Conservation (phyloP, 2,329 filamentous ascomycete species). For the Penicillium nordicum region DNA sequence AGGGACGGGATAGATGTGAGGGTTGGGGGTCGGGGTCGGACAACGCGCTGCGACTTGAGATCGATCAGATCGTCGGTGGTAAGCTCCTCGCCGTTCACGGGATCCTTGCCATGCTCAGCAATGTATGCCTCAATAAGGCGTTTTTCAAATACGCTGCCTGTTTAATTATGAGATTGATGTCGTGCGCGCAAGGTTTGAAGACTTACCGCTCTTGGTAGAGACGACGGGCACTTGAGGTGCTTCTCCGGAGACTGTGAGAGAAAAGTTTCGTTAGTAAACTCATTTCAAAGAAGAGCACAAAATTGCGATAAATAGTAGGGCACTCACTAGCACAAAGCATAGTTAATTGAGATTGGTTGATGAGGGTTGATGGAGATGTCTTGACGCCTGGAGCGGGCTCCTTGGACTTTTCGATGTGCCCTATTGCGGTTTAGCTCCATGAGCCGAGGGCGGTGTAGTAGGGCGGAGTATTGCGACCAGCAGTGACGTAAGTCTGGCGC, state of each 20-base stretch:
- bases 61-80: slow-evolving; percentile 80
- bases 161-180: slow-evolving; percentile 27
- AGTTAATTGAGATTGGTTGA: slow-evolving; percentile 24
- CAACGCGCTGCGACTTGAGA: slow-evolving; percentile 76
- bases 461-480: background rate
- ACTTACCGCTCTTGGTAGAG: slow-evolving; percentile 86
- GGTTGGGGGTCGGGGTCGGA: slow-evolving; percentile 84
- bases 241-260: slow-evolving; percentile 79
- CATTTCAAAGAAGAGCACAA: background rate
- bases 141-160: slow-evolving; percentile 89
- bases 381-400: slow-evolving; percentile 32
- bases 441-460: slow-evolving; percentile 22
- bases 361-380: slow-evolving; percentile 23
- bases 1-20: slow-evolving; percentile 95
- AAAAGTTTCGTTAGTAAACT: slow-evolving; percentile 18
- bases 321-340: slow-evolving; percentile 66
- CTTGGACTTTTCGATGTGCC: slow-evolving; percentile 37
- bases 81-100: slow-evolving; percentile 81
- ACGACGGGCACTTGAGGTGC: slow-evolving; percentile 91
- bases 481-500: background rate
- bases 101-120: slow-evolving; percentile 87
- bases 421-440: slow-evolving; percentile 34
- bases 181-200: slow-evolving; percentile 15
- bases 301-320: slow-evolving; percentile 6
- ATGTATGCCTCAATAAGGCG: slow-evolving; percentile 94